Conservation (phyloP, 1,139 yeast species). For the Hyphopichia fennica region DNA sequence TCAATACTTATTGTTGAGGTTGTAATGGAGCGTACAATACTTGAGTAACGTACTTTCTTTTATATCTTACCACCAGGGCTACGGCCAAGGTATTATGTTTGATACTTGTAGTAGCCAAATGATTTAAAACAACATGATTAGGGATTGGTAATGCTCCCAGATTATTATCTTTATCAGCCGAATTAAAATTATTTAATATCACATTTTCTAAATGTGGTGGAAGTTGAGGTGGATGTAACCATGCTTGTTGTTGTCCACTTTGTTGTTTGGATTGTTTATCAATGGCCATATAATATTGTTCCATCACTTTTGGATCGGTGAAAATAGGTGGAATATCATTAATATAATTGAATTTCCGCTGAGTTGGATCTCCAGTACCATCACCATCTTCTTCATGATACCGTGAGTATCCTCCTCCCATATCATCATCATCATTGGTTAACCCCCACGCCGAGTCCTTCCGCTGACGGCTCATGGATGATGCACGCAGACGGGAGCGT, state of each 20-base stretch:
- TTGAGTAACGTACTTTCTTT: conserved; percentile 49
- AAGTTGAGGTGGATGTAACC: conserved; percentile 60
- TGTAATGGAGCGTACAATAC: conserved; percentile 51
- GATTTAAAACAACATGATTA: conserved; percentile 48
- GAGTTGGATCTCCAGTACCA: conserved; percentile 7
- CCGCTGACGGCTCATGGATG: conserved; percentile 32
- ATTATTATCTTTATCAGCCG: conserved; percentile 44
- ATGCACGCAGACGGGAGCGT: conserved; percentile 20
- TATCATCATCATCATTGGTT: conserved; percentile 69
- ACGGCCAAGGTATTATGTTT: conserved; percentile 51
- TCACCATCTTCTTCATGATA: conserved; percentile 66
- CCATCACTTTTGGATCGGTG: conserved; percentile 67
- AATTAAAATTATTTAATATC: conserved; percentile 48
- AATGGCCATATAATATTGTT: conserved; percentile 66
- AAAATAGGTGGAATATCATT: conserved; percentile 87
- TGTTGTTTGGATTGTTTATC: conserved; percentile 67
- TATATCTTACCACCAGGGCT: conserved; percentile 48
- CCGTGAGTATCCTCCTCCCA: conserved; percentile 78
- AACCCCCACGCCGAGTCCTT: conserved; percentile 56
- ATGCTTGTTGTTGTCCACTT: conserved; percentile 64
- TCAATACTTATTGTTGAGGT: conserved; percentile 12
- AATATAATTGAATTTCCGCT: conserved; percentile 38
- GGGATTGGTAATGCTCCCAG: conserved; percentile 53
- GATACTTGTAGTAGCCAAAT: conserved; percentile 50
- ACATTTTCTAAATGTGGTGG: conserved; percentile 53